phyloP scores from a whole-genome alignment of 179 eudicot genomes.

The Spinacia oleracea region DNA sequence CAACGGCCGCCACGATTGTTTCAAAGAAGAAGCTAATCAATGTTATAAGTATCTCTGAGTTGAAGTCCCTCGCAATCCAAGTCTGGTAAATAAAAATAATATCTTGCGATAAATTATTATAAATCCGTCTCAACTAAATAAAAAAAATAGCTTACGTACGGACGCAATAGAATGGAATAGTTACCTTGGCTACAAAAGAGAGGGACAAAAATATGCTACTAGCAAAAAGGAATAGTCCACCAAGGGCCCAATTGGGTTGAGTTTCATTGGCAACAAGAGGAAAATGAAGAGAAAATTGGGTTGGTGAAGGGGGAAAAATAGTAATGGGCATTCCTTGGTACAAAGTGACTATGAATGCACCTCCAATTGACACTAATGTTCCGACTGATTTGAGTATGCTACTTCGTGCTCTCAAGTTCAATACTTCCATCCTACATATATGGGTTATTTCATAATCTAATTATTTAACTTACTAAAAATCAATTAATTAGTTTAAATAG shows the following conservation, averaged over 20 bases:
- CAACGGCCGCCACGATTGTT: slow-evolving; percentile 23
- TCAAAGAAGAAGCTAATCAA: slow-evolving; percentile 38
- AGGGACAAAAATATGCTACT: slow-evolving; percentile 35
- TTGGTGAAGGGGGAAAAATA: slow-evolving; percentile 1
- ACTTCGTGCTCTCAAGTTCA: slow-evolving; percentile 32
- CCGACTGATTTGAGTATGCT: slow-evolving; percentile 34
- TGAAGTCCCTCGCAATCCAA: slow-evolving; percentile 40
- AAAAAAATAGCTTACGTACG: too few species aligned
- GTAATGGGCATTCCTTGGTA: slow-evolving; percentile 38
- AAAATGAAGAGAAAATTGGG: not conserved
- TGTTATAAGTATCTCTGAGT: slow-evolving; percentile 35
- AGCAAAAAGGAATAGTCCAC: slow-evolving; percentile 34
- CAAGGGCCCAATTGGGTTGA: slow-evolving; percentile 38
- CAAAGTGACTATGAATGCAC: slow-evolving; percentile 38
- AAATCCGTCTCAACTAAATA: not conserved
- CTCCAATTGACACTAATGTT: slow-evolving; percentile 40
- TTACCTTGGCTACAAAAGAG: slow-evolving; percentile 28
- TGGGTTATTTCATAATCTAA: not conserved
- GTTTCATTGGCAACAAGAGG: not conserved
- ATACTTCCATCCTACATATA: slow-evolving; percentile 38
- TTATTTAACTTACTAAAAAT: not conserved
- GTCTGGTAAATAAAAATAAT: slow-evolving; percentile 23
- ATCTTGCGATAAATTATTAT: not conserved
- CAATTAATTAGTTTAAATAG: not conserved
- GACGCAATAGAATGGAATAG: not conserved